Evolutionary conservation across 2,329 filamentous ascomycete species (phyloP).

Genomic region (Pseudogymnoascus sp.): DNA sequence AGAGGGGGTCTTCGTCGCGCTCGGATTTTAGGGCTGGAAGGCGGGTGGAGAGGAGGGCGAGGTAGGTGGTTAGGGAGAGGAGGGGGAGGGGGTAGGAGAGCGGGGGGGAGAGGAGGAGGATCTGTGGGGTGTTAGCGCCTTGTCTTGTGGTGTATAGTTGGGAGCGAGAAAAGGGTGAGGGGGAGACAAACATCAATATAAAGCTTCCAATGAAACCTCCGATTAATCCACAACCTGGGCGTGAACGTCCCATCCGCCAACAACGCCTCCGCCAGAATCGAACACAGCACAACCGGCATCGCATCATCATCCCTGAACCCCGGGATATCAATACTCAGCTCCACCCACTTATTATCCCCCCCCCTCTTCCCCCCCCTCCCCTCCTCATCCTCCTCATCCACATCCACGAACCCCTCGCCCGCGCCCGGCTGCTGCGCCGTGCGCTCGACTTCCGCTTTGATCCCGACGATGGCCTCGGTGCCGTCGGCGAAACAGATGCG

Average conservation of each 20-base stretch:
- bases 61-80: slow-evolving; percentile 84
- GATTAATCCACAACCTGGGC: slow-evolving; percentile 75
- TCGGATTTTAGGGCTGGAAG: slow-evolving; percentile 81
- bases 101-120: slow-evolving; percentile 85
- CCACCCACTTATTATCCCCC: slow-evolving; percentile 64
- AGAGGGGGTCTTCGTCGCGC: slow-evolving; percentile 89
- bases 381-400: slow-evolving; percentile 31
- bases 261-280: slow-evolving; percentile 83
- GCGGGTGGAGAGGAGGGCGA: slow-evolving; percentile 80
- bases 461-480: slow-evolving; percentile 88
- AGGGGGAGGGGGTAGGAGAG: slow-evolving; percentile 89
- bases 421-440: slow-evolving; percentile 34
- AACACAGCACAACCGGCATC: slow-evolving; percentile 73
- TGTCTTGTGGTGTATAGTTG: no score
- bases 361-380: slow-evolving; percentile 34
- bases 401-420: slow-evolving; percentile 20
- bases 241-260: slow-evolving; percentile 61
- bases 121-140: slow-evolving; percentile 40
- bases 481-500: slow-evolving; percentile 91
- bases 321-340: slow-evolving; percentile 85
- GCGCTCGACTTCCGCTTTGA: slow-evolving; percentile 89
- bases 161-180: no score
- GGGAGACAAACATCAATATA: slow-evolving; percentile 75
- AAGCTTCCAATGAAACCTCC: slow-evolving; percentile 89
- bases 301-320: slow-evolving; percentile 87